Evolutionary conservation across 2,329 filamentous ascomycete genomes (phyloP).

Genomic region (Ustilaginoidea virens): DNA sequence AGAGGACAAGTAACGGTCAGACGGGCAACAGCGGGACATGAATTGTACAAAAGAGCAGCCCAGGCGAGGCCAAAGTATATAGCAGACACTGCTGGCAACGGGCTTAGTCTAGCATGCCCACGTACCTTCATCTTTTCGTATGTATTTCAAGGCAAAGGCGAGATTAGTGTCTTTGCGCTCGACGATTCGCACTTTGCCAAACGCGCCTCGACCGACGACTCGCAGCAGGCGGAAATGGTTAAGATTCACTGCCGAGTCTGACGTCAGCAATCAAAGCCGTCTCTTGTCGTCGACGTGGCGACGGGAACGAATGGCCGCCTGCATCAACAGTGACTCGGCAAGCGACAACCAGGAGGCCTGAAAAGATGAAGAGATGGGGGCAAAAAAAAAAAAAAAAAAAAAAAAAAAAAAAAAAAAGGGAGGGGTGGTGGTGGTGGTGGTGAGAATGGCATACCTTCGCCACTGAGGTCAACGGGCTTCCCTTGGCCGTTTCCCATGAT

Average conservation of each 20-base stretch:
- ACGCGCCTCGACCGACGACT: conserved; percentile 93
- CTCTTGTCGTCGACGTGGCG: background rate
- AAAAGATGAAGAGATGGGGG: background rate
- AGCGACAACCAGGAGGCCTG: background rate
- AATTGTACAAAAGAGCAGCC: too few species aligned
- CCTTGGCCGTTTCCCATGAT: conserved; percentile 97
- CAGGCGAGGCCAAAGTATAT: too few species aligned
- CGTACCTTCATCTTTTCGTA: conserved; percentile 96
- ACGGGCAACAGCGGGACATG: too few species aligned
- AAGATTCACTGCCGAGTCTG: conserved; percentile 55
- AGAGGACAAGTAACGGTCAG: too few species aligned
- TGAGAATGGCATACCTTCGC: conserved; percentile 55
- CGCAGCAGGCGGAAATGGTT: conserved; percentile 93
- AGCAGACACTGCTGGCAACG: too few species aligned
- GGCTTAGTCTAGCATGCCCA: too few species aligned
- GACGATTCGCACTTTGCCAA: conserved; percentile 97
- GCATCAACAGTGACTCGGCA: background rate
- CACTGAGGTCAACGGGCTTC: conserved; percentile 81
- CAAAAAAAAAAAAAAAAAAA: too few species aligned
- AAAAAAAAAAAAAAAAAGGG: background rate
- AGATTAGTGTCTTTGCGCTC: conserved; percentile 90
- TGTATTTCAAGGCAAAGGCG: conserved; percentile 95
- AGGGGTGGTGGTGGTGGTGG: conserved; percentile 6
- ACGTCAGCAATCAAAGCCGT: background rate
- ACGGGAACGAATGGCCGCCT: background rate